These are phyloP conservation scores for Alternaria sp. DNA, from an alignment of 2,329 filamentous ascomycete species.

Conservation along the genomic window DNA sequence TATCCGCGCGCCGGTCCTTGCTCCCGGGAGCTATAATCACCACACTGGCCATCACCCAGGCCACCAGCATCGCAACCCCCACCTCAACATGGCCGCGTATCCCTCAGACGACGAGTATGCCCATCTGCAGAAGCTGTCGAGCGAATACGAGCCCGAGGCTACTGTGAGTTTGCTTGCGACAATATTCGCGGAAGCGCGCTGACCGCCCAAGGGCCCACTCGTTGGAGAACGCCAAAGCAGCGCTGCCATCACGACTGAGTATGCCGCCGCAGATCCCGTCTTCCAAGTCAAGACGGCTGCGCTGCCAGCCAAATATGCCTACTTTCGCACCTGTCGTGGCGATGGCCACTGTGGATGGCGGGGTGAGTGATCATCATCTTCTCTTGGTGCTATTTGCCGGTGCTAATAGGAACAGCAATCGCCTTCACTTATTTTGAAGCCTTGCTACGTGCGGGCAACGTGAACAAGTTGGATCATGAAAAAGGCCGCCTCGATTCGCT, in stretches of 20 bases:
- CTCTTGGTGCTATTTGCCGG: constrained; percentile 7
- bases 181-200: constrained; percentile 20
- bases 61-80: constrained; percentile 35
- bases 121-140: constrained; percentile 68
- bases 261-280: constrained; percentile 84
- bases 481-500: constrained; percentile 74
- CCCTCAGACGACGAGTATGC: constrained; percentile 64
- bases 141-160: constrained; percentile 66
- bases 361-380: constrained; percentile 67
- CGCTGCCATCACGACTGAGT: constrained; percentile 80
- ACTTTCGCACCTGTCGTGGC: constrained; percentile 86
- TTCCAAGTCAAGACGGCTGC: constrained; percentile 88
- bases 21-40: constrained; percentile 44
- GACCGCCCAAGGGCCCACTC: constrained; percentile 73
- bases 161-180: constrained; percentile 56
- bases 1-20: constrained; percentile 50
- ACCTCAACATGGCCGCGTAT: constrained; percentile 50
- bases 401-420: constrained; percentile 69
- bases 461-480: constrained; percentile 72
- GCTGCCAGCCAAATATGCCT: constrained; percentile 82
- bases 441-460: constrained; percentile 73
- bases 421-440: constrained; percentile 94
- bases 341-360: constrained; percentile 98
- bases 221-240: constrained; percentile 82
- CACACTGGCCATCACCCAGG: constrained; percentile 44